Percentiles rank a stretch among this genome's conserved stretches.
Evolutionary conservation across 192 early-diverging fungal species (phyloP).

Genomic region (Phlyctochytrium arcticum): DNA sequence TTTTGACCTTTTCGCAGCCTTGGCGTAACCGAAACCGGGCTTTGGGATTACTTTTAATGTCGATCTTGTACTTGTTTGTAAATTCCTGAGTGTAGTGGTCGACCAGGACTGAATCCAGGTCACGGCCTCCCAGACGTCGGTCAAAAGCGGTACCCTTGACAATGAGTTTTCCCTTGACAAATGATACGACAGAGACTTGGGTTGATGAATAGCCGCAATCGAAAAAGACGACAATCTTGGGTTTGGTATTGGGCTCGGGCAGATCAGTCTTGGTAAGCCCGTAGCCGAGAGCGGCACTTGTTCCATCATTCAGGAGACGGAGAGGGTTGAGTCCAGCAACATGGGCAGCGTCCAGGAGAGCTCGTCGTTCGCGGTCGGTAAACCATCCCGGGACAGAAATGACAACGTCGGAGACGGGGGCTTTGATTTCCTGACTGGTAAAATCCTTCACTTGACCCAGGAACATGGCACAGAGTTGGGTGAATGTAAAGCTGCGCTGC

Average conservation of each 20-base stretch:
- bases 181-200: conserved; percentile 83
- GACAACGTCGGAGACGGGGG: conserved; percentile 86
- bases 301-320: conserved; percentile 88
- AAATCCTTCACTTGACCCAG: conserved; percentile 88
- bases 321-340: conserved; percentile 88
- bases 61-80: conserved; percentile 92
- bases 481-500: conserved; percentile 72
- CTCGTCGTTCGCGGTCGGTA: conserved; percentile 87
- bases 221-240: conserved; percentile 87
- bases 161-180: conserved; percentile 92
- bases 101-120: conserved; percentile 87
- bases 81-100: conserved; percentile 84
- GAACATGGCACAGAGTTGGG: conserved; percentile 93
- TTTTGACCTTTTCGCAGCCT: conserved; percentile 93
- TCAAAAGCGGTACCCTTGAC: conserved; percentile 90
- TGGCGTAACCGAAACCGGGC: conserved; percentile 85
- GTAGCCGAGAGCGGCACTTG: conserved; percentile 91
- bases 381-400: conserved; percentile 94
- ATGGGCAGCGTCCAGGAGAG: conserved; percentile 80
- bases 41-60: conserved; percentile 84
- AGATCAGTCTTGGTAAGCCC: conserved; percentile 98
- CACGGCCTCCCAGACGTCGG: conserved; percentile 90
- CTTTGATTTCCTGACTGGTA: conserved; percentile 74
- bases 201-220: conserved; percentile 91
- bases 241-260: conserved; percentile 83